phyloP scores from a whole-genome alignment of 2,329 filamentous ascomycete genomes.

The Ophiocordyceps camponoti-floridani region DNA sequence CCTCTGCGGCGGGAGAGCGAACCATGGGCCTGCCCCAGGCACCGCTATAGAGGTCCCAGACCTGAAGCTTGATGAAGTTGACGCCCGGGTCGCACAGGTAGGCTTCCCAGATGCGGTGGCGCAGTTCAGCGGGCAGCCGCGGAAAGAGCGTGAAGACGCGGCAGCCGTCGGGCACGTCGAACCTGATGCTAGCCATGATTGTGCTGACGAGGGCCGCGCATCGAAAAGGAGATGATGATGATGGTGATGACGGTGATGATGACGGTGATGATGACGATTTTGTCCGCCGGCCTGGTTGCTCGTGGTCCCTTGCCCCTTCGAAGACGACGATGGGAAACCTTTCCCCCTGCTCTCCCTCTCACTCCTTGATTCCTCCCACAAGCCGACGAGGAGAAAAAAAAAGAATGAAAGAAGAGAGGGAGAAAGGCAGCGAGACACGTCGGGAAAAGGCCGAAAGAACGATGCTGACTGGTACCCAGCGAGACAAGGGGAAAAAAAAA shows the following conservation, averaged over 20 bases:
- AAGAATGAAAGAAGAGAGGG: too few species aligned
- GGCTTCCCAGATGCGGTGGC: slow-evolving; percentile 15
- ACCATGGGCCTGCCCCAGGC: neutral
- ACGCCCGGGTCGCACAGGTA: slow-evolving; percentile 15
- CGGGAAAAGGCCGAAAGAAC: too few species aligned
- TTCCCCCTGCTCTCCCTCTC: too few species aligned
- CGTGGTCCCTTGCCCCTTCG: too few species aligned
- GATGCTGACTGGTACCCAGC: too few species aligned
- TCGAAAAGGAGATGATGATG: neutral
- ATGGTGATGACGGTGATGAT: neutral
- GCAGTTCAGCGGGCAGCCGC: slow-evolving; percentile 16
- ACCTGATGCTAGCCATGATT: slow-evolving; percentile 9
- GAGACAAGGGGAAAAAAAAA: too few species aligned
- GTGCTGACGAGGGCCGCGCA: neutral
- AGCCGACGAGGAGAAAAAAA: too few species aligned
- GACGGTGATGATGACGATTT: neutral
- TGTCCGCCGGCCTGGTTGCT: too few species aligned
- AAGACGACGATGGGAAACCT: neutral
- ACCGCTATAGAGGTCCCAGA: slow-evolving; percentile 2
- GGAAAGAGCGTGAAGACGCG: slow-evolving; percentile 14
- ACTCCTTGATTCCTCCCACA: too few species aligned
- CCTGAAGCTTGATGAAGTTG: slow-evolving; percentile 15
- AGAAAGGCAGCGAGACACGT: too few species aligned
- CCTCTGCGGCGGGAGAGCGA: neutral
- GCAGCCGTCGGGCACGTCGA: slow-evolving; percentile 12